Percentiles rank a stretch among this genome's conserved stretches.
phyloP scores from a whole-genome alignment of 83 land plant genomes.

The Thuja plicata region DNA sequence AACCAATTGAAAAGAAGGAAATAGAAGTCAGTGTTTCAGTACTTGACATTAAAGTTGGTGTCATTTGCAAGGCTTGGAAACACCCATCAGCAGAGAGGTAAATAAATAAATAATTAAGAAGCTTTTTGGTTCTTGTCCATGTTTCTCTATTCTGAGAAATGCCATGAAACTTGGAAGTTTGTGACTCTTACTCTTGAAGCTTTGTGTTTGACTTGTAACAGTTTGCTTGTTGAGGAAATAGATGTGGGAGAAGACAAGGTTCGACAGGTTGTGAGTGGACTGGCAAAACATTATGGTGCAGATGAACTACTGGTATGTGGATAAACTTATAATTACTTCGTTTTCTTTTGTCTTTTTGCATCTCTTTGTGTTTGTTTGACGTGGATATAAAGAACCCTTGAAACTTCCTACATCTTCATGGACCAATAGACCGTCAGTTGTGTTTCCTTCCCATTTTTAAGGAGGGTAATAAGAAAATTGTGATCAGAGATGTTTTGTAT shows the following conservation, averaged over 20 bases:
- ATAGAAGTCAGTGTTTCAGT: constrained; percentile 59
- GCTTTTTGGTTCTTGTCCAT: not conserved
- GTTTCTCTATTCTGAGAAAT: not conserved
- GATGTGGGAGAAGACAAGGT: constrained; percentile 82
- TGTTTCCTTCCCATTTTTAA: not conserved
- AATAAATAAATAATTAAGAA: not conserved
- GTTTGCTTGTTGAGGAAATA: constrained; percentile 95
- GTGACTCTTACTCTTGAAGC: constrained; percentile 1
- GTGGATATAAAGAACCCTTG: not conserved
- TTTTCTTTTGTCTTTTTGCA: not conserved
- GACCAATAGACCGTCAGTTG: not conserved
- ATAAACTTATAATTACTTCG: not conserved
- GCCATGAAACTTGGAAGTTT: not conserved
- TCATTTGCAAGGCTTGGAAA: constrained; percentile 93
- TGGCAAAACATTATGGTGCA: constrained; percentile 79
- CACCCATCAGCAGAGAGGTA: constrained; percentile 98
- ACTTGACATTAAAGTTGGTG: constrained; percentile 86
- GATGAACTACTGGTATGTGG: constrained; percentile 71
- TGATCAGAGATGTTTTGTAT: not conserved
- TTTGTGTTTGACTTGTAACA: constrained; percentile 17
- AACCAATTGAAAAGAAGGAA: constrained; percentile 44
- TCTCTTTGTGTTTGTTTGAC: not conserved
- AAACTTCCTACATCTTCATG: not conserved
- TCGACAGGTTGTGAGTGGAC: constrained; percentile 98
- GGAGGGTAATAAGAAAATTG: not conserved